Evolutionary conservation across 2,329 filamentous ascomycete genomes (phyloP).

Genomic region (Penicillium verrucosum): DNA sequence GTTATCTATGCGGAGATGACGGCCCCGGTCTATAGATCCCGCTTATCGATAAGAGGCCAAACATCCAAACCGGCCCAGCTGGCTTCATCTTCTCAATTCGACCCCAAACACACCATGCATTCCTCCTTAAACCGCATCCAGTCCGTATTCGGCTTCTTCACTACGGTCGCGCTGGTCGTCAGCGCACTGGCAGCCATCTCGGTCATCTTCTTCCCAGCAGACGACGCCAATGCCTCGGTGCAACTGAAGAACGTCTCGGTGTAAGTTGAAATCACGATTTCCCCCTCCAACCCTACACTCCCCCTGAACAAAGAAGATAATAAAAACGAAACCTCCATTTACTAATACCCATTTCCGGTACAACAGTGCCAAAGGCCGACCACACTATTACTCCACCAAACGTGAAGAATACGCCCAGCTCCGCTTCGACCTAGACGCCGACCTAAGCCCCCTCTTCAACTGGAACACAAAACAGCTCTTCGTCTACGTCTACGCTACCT

Average conservation of each 20-base stretch:
- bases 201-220: slow-evolving; percentile 60
- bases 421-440: slow-evolving; percentile 88
- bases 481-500: slow-evolving; percentile 85
- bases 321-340: neutral
- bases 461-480: slow-evolving; percentile 99
- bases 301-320: neutral
- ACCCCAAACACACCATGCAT: slow-evolving; percentile 62
- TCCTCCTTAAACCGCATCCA: slow-evolving; percentile 80
- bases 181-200: slow-evolving; percentile 77
- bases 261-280: slow-evolving; percentile 51
- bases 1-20: neutral
- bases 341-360: neutral
- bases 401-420: slow-evolving; percentile 95
- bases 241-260: slow-evolving; percentile 69
- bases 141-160: slow-evolving; percentile 97
- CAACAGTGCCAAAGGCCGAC: slow-evolving; percentile 74
- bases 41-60: slow-evolving; percentile 26
- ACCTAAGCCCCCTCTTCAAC: slow-evolving; percentile 88
- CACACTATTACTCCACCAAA: slow-evolving; percentile 92
- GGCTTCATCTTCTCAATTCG: slow-evolving; percentile 26
- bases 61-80: slow-evolving; percentile 25
- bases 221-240: slow-evolving; percentile 52
- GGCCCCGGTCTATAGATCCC: neutral
- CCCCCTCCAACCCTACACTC: neutral
- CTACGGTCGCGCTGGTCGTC: slow-evolving; percentile 81